Evolutionary conservation across 768 basidiomycete genomes (phyloP).

Genomic region (Hericium coralloides): DNA sequence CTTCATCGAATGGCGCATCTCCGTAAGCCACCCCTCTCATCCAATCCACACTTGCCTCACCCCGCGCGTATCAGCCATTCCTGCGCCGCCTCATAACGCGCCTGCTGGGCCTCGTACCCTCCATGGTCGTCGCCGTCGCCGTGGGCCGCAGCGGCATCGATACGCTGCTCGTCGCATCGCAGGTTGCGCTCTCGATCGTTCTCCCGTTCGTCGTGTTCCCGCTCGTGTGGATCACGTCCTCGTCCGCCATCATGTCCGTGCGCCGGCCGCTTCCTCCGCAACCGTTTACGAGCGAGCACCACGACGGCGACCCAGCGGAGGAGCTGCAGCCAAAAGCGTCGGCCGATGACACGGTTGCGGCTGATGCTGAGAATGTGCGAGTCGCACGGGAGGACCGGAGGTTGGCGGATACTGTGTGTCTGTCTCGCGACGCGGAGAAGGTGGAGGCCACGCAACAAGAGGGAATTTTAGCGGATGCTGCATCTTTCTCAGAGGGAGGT

Average conservation of each 20-base stretch:
- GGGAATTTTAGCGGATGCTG: not conserved
- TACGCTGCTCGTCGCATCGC: conserved; percentile 38
- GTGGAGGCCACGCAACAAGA: not conserved
- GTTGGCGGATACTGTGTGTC: not conserved
- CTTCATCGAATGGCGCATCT: conserved; percentile 39
- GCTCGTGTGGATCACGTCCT: not conserved
- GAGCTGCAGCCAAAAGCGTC: not conserved
- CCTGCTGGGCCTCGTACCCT: conserved; percentile 35
- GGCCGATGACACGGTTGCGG: not conserved
- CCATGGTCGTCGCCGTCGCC: conserved; percentile 32
- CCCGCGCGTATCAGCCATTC: conserved; percentile 16
- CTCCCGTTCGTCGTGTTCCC: conserved; percentile 1
- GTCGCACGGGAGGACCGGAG: not conserved
- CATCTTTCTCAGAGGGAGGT: not conserved
- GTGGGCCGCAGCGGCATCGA: conserved; percentile 36
- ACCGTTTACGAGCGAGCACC: not conserved
- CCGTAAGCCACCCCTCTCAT: conserved; percentile 13
- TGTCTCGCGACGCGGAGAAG: not conserved
- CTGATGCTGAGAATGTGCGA: not conserved
- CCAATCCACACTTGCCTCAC: conserved; percentile 9
- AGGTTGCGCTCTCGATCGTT: conserved; percentile 31
- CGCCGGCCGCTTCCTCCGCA: not conserved
- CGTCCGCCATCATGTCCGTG: not conserved
- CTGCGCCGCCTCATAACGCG: conserved; percentile 36
- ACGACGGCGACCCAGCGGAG: not conserved